These are phyloP conservation scores for Penicillium robsamsonii DNA, from an alignment of 495 filamentous ascomycete genomes.

Conservation along the genomic window DNA sequence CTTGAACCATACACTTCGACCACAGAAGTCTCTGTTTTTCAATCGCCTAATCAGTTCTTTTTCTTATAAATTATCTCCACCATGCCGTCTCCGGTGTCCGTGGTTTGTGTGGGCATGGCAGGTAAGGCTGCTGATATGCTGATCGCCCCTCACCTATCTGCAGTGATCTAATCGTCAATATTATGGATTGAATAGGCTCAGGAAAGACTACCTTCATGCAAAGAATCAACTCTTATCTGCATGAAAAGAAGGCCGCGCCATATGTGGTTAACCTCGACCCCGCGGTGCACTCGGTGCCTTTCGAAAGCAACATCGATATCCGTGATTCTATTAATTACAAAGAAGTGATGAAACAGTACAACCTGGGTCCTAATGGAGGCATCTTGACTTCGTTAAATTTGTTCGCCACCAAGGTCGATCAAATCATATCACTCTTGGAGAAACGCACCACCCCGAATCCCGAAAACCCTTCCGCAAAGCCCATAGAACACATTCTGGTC, in stretches of 20 bases:
- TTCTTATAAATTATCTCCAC: conserved; percentile 6
- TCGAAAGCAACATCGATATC: conserved; percentile 97
- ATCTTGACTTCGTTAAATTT: conserved; percentile 95
- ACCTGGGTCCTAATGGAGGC: conserved; percentile 95
- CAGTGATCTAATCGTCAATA: conserved; percentile 4
- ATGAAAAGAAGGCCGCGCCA: conserved; percentile 67
- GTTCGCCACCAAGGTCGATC: conserved; percentile 96
- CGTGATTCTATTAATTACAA: conserved; percentile 99
- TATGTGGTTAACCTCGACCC: conserved; percentile 98
- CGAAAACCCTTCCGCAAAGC: conserved; percentile 56
- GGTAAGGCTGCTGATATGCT: conserved; percentile 40
- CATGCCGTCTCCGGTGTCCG: conserved; percentile 57
- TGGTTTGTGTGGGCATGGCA: conserved; percentile 98
- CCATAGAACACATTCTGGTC: conserved; percentile 80
- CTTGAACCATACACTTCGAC: neutral
- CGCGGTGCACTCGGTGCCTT: conserved; percentile 92
- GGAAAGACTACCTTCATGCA: conserved; percentile 99
- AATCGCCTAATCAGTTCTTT: neutral
- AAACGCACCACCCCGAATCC: conserved; percentile 73
- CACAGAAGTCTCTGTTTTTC: neutral
- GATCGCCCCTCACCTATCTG: neutral
- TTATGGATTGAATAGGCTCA: conserved; percentile 56
- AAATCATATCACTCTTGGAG: conserved; percentile 84
- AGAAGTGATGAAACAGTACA: conserved; percentile 99
- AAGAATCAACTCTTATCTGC: conserved; percentile 86